phyloP scores from a whole-genome alignment of 306 rosid genomes.

The Glycine latifolia region DNA sequence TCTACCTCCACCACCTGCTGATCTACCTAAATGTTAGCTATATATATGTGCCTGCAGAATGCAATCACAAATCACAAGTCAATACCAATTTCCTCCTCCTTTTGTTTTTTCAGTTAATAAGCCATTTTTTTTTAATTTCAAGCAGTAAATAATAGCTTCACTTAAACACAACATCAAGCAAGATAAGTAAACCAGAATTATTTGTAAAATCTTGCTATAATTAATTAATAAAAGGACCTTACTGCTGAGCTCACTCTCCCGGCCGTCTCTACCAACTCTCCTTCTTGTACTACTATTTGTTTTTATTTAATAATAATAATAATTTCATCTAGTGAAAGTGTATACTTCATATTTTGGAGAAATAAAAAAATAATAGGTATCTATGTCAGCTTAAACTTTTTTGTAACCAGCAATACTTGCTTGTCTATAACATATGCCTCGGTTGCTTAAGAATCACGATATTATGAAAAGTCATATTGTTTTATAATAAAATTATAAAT shows the following conservation, averaged over 20 bases:
- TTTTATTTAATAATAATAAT: background rate
- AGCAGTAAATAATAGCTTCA: background rate
- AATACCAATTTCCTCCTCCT: background rate
- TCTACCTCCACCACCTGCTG: constrained; percentile 68
- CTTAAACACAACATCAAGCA: background rate
- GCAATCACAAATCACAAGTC: background rate
- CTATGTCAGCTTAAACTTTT: too few relatives aligned
- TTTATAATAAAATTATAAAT: too few relatives aligned
- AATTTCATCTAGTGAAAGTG: too few relatives aligned
- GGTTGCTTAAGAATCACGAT: too few relatives aligned
- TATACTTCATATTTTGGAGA: too few relatives aligned
- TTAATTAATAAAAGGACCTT: background rate
- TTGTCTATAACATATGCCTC: too few relatives aligned
- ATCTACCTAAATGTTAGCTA: constrained; percentile 54
- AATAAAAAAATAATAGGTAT: too few relatives aligned
- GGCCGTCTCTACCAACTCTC: too few relatives aligned
- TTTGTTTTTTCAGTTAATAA: too few relatives aligned
- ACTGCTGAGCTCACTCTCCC: too few relatives aligned
- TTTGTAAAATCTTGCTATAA: background rate
- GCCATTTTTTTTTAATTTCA: background rate
- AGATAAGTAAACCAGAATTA: background rate
- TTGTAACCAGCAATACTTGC: too few relatives aligned
- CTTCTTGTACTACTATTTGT: background rate
- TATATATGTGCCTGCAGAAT: background rate
- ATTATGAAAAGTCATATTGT: too few relatives aligned